Base-by-base conservation (phyloP, 306 rosid genomes). In the Nissolia schottii region DNA sequence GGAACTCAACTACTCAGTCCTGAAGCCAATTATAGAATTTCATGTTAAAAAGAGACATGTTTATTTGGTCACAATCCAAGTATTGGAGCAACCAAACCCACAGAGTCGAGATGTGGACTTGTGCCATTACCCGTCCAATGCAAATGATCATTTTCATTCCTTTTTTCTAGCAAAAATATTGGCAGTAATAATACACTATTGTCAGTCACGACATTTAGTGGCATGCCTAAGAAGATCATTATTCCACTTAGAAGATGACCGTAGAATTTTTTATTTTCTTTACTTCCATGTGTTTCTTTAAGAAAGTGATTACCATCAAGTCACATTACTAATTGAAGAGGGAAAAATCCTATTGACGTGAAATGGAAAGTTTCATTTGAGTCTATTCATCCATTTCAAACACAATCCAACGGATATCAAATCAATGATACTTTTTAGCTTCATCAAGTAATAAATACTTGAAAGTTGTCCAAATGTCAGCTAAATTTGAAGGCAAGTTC, bases 11-110 rank as follows among this genome's bases (percentile, higher is more conserved):
- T n/a, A n/a, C n/a, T n/a, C n/a, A n/a, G n/a, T n/a, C n/a, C n/a
- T n/a, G n/a, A n/a, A 35, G 37, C 29, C 9, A 31, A 19, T 54
- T 32, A 19, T 51, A 18, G 12, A 16, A 48, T 61, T 77, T 51
- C 9, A 69, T 56, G 49, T 34, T 25, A 1, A 14, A 66, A 32
- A 48, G n/a, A 28, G 59, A 49, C 25, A 1, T 67, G 24, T 3
- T 37, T n/a, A 65, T 59, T 55, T 37, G 60, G 66, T 50, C 76
- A 38, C 43, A 28, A 46, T 46, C 77, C 9, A 13, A 2, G 16
- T 31, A 56, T 24, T 16, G 31, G 38, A 70, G 79, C 58, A 74
- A 63, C 57, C 72, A 64, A 64, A 13, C 19, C 56, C 20, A 40
- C 56, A 55, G n/a, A n/a, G 5, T 50, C 23, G 16, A 8, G 70